Percentiles rank a stretch among this genome's conserved stretches.
These are phyloP conservation scores for Colletotrichum salicis DNA, from an alignment of 2,329 filamentous ascomycete species.

Conservation along the genomic window DNA sequence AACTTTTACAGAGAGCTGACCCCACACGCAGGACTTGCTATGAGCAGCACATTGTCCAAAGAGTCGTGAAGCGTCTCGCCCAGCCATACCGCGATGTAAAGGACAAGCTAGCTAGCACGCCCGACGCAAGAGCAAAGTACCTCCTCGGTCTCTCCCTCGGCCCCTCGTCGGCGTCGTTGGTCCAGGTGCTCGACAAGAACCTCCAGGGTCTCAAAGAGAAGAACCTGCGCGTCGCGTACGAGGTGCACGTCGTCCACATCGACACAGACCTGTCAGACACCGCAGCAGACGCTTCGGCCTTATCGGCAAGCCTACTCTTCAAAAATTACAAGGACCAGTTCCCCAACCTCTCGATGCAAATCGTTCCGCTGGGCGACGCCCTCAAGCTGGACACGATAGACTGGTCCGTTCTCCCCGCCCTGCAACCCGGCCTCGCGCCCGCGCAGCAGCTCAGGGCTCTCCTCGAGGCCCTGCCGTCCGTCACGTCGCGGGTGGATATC, in stretches of 20 bases:
- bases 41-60: constrained; percentile 78
- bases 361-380: constrained; percentile 71
- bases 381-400: constrained; percentile 63
- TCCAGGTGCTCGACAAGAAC: constrained; percentile 80
- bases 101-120: constrained; percentile 31
- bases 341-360: constrained; percentile 72
- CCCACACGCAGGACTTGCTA: constrained; percentile 71
- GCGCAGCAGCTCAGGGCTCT: constrained; percentile 62
- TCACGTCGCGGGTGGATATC: constrained; percentile 81
- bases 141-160: constrained; percentile 87
- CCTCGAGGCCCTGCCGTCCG: constrained; percentile 72
- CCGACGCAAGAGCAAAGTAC: constrained; percentile 58
- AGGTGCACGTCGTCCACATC: constrained; percentile 70
- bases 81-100: constrained; percentile 59
- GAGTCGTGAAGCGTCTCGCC: constrained; percentile 78
- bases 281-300: constrained; percentile 31
- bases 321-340: constrained; percentile 68
- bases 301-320: constrained; percentile 57
- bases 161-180: constrained; percentile 79
- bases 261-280: constrained; percentile 51
- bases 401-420: constrained; percentile 59
- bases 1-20: not conserved
- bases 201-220: constrained; percentile 72
- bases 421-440: constrained; percentile 38
- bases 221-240: constrained; percentile 73